Percentiles rank a stretch among this genome's conserved stretches.
These are phyloP conservation scores for Dimocarpus longan DNA, from an alignment of 345 rosid genomes.

Conservation along the genomic window DNA sequence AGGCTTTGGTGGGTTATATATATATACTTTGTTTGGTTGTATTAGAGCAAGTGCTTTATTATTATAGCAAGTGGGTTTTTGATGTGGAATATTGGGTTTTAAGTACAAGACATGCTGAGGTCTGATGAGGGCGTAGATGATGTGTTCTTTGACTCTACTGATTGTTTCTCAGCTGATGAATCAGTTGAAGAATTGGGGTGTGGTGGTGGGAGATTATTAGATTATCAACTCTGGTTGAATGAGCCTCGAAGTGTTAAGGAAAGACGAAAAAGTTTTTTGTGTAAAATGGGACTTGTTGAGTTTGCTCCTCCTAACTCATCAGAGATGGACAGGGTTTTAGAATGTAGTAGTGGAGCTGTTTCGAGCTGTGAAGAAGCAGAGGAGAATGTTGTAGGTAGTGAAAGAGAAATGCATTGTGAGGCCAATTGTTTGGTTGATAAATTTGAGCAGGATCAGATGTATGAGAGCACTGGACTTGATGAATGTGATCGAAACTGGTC, in stretches of 20 bases:
- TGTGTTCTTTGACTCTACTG: slow-evolving; percentile 68
- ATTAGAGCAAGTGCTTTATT: slow-evolving; percentile 17
- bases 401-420: slow-evolving; percentile 43
- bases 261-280: slow-evolving; percentile 58
- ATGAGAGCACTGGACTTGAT: slow-evolving; percentile 6
- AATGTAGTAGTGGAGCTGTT: slow-evolving; percentile 48
- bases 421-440: slow-evolving; percentile 51
- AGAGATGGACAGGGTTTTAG: slow-evolving; percentile 44
- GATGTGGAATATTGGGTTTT: slow-evolving; percentile 39
- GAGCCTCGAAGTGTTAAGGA: slow-evolving; percentile 68
- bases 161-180: slow-evolving; percentile 42
- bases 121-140: slow-evolving; percentile 48
- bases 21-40: slow-evolving; percentile 23
- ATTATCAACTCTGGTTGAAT: slow-evolving; percentile 57
- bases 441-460: slow-evolving; percentile 26
- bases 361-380: slow-evolving; percentile 34
- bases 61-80: slow-evolving; percentile 20
- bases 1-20: slow-evolving; percentile 28
- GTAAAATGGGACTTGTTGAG: slow-evolving; percentile 51
- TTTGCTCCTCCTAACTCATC: slow-evolving; percentile 14
- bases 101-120: slow-evolving; percentile 55
- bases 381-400: slow-evolving; percentile 30
- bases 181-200: slow-evolving; percentile 30
- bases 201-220: slow-evolving; percentile 9
- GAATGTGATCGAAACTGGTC: slow-evolving; percentile 22